These are phyloP conservation scores for Musa schizocarpa DNA, from an alignment of 176 grass and related monocot species.

Conservation along the genomic window DNA sequence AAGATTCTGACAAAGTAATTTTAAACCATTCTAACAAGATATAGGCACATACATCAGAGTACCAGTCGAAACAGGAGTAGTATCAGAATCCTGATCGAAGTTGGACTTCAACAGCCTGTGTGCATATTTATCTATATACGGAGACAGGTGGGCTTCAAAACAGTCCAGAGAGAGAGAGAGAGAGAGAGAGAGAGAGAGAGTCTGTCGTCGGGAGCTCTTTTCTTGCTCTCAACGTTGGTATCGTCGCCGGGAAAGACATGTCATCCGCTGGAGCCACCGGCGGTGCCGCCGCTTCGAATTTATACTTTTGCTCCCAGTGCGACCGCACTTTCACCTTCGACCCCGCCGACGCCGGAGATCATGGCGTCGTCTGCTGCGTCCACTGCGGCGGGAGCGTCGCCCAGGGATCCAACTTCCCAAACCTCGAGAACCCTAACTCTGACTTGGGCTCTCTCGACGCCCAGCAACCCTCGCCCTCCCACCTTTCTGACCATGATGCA, in stretches of 20 bases:
- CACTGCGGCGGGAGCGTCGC: conserved; percentile 69
- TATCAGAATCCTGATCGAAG: too few species aligned
- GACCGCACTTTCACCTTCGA: conserved; percentile 52
- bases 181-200: too few species aligned
- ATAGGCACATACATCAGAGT: too few species aligned
- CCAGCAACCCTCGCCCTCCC: conserved; percentile 11
- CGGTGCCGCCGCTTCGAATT: conserved; percentile 36
- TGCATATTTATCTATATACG: too few species aligned
- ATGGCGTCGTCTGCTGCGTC: conserved; percentile 36
- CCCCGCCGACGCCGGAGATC: conserved; percentile 24
- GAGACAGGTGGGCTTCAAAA: too few species aligned
- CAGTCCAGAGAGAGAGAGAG: too few species aligned
- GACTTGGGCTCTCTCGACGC: conserved; percentile 30
- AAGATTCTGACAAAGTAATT: too few species aligned
- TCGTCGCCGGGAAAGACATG: not conserved
- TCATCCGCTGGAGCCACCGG: conserved; percentile 32
- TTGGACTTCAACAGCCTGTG: too few species aligned
- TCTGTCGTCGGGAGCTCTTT: too few species aligned
- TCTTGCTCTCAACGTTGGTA: not conserved
- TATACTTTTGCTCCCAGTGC: conserved; percentile 82
- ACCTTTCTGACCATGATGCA: conserved; percentile 9
- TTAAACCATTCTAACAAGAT: too few species aligned
- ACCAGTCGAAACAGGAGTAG: too few species aligned
- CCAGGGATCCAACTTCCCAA: conserved; percentile 38
- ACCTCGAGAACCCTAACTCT: conserved; percentile 36